phyloP scores from a whole-genome alignment of 2,329 filamentous ascomycete genomes.

The Nothopassalora personata region DNA sequence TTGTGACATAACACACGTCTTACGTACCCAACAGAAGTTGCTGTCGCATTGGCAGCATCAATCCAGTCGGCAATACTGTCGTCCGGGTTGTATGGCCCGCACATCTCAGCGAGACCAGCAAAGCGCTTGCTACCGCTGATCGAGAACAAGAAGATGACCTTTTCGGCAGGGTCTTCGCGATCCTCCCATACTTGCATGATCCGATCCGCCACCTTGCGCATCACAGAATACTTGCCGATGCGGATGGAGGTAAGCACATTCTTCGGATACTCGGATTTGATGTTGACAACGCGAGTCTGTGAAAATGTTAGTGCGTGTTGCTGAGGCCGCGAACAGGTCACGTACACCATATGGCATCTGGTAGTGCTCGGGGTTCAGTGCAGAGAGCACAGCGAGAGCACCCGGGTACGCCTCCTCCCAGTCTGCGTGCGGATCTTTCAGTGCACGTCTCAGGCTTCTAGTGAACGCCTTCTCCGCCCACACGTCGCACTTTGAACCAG shows the following conservation, averaged over 20 bases:
- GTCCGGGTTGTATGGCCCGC: constrained; percentile 19
- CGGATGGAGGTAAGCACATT: constrained; percentile 24
- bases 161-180: constrained; percentile 16
- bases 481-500: constrained; percentile 7
- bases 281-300: constrained; percentile 28
- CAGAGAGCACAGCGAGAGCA: constrained; percentile 15
- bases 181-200: constrained; percentile 25
- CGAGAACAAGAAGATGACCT: constrained; percentile 29
- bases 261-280: constrained; percentile 26
- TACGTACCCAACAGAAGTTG: constrained; percentile 11
- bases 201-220: constrained; percentile 24
- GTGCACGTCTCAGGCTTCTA: constrained; percentile 15
- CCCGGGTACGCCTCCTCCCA: constrained; percentile 22
- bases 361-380: constrained; percentile 27
- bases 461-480: constrained; percentile 14
- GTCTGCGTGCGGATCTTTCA: constrained; percentile 15
- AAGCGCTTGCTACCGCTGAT: constrained; percentile 27
- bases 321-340: neutral
- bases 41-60: constrained; percentile 6
- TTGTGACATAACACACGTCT: neutral
- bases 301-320: constrained; percentile 6
- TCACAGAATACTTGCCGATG: constrained; percentile 18
- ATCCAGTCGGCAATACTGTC: constrained; percentile 20
- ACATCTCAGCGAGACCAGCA: constrained; percentile 30
- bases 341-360: constrained; percentile 24